Evolutionary conservation across 1,284 basidiomycete genomes (phyloP).

Genomic region (Mycena sp.): DNA sequence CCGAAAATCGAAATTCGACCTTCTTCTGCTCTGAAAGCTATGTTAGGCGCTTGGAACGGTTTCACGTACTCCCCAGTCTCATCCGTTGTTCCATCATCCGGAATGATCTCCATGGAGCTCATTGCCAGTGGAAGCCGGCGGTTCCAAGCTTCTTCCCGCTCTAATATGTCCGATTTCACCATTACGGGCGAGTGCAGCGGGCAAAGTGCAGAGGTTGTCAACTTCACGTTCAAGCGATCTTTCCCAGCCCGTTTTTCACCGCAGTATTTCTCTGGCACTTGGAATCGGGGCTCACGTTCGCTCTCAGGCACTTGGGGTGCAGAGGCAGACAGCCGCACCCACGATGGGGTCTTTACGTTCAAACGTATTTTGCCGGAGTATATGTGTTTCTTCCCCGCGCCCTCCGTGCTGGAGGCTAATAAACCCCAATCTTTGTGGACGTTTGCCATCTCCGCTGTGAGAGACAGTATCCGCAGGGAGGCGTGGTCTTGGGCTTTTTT

Average conservation of each 20-base stretch:
- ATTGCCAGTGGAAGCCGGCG: constrained; percentile 11
- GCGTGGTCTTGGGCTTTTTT: constrained; percentile 27
- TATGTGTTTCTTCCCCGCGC: constrained; percentile 28
- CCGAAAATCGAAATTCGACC: background rate
- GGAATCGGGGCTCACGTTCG: constrained; percentile 13
- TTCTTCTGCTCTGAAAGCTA: constrained; percentile 20
- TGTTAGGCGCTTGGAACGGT: constrained; percentile 26
- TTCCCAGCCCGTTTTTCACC: constrained; percentile 27
- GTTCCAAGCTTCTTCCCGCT: constrained; percentile 23
- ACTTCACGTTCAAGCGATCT: constrained; percentile 23
- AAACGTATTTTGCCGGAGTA: constrained; percentile 21
- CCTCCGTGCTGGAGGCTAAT: constrained; percentile 16
- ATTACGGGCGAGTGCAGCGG: constrained; percentile 26
- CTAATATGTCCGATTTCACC: constrained; percentile 26
- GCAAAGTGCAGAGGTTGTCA: constrained; percentile 18
- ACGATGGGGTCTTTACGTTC: constrained; percentile 24
- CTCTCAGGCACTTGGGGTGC: constrained; percentile 27
- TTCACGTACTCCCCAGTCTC: constrained; percentile 27
- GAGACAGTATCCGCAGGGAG: constrained; percentile 17
- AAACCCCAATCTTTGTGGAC: constrained; percentile 23
- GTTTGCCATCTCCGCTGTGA: constrained; percentile 24
- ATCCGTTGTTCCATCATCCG: constrained; percentile 22
- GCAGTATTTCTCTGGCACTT: constrained; percentile 24
- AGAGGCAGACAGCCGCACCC: constrained; percentile 19
- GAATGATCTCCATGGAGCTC: constrained; percentile 29